A percentile compares a stretch with the other conserved stretches of the same genome.
Conservation (phyloP, 805 yeast species). For the Candida ficus region DNA sequence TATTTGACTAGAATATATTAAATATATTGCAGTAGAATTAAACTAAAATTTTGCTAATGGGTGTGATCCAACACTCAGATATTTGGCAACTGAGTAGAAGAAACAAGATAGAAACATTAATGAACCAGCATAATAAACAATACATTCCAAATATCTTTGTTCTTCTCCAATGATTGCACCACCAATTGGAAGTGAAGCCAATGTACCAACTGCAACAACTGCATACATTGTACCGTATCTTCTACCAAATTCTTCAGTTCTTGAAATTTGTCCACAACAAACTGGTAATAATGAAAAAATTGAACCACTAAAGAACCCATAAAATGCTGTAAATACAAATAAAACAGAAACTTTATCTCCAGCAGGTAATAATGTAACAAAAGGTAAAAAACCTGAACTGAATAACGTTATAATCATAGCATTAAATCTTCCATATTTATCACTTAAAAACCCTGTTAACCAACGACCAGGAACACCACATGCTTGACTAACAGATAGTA, state of each 20-base stretch:
- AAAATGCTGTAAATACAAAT: conserved; percentile 40
- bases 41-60: neutral
- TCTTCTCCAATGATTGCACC: conserved; percentile 43
- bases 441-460: conserved; percentile 37
- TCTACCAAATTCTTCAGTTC: conserved; percentile 46
- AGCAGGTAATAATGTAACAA: conserved; percentile 35
- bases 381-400: conserved; percentile 26
- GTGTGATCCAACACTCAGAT: neutral
- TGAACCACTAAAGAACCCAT: conserved; percentile 51
- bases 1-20: too few relatives aligned
- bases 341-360: conserved; percentile 29
- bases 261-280: conserved; percentile 53
- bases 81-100: conserved; percentile 39
- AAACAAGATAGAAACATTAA: conserved; percentile 34
- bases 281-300: conserved; percentile 52
- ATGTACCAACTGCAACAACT: conserved; percentile 47
- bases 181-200: conserved; percentile 45
- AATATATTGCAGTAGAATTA: too few relatives aligned
- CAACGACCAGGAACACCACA: conserved; percentile 41
- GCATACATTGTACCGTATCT: conserved; percentile 55
- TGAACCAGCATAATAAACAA: conserved; percentile 29
- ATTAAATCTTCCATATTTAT: conserved; percentile 46
- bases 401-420: conserved; percentile 38
- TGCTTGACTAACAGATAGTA: conserved; percentile 40
- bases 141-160: conserved; percentile 30